Conservation (phyloP, 164 flowering plant genomes). For the Nymphaea colorata region DNA sequence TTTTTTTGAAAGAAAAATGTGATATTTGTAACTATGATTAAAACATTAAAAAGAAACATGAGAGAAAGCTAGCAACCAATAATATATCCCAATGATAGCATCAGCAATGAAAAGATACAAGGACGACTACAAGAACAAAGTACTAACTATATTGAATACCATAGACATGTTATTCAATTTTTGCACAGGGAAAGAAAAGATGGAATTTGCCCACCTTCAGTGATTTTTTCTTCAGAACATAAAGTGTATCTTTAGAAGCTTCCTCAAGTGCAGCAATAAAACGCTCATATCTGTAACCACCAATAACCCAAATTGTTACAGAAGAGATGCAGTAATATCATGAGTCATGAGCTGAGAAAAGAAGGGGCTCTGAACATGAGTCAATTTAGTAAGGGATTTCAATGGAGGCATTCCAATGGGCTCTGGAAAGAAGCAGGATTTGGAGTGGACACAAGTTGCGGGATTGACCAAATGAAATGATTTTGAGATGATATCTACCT, state of each 20-base stretch:
- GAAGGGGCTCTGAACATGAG: neutral
- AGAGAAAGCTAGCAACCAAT: too few relatives aligned
- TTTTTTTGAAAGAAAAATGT: too few relatives aligned
- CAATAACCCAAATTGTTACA: neutral
- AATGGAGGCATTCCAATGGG: too few relatives aligned
- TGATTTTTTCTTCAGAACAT: constrained; percentile 65
- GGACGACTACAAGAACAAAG: neutral
- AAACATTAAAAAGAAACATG: too few relatives aligned
- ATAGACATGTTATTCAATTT: neutral
- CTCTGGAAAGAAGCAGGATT: too few relatives aligned
- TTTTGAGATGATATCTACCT: too few relatives aligned
- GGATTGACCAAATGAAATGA: too few relatives aligned
- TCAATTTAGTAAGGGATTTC: too few relatives aligned
- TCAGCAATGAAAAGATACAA: too few relatives aligned
- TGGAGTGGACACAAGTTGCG: too few relatives aligned
- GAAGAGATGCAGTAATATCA: neutral
- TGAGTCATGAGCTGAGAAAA: neutral
- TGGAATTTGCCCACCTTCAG: constrained; percentile 44
- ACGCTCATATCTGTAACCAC: constrained; percentile 57
- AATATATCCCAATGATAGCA: too few relatives aligned
- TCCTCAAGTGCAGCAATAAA: constrained; percentile 85
- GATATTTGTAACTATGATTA: too few relatives aligned
- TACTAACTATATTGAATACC: neutral
- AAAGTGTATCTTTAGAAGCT: constrained; percentile 80
- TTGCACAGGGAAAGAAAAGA: neutral